Evolutionary conservation across 1,139 yeast species (phyloP), one percentile per base, ranked within the genome.

Genomic region (Candida dubliniensis): DNA sequence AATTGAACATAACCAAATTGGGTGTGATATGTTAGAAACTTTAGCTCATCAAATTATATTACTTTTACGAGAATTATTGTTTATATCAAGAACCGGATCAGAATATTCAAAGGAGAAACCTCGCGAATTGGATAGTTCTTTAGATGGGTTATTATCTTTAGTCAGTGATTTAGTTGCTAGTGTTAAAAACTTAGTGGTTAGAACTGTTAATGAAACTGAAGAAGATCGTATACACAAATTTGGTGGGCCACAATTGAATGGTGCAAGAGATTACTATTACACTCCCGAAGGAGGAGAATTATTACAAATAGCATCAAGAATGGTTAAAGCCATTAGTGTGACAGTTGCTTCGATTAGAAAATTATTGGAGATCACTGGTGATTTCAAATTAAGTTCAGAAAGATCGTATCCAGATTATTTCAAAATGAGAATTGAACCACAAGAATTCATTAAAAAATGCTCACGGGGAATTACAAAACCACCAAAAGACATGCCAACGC

Each of bases 361-460:
- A 50, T 62, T 67, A 43, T 66, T 65, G 34, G 77, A 79, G 23
- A 63, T 79, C 34, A 79, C 85, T 18, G 91, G 95, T 23, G 95
- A 88, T 58, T 87, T 87, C 62, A 80, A 79, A 55, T 67, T 89
- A 44, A 81, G 84, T 31, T 61, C 74, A 1, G 83, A 80, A 42
- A 71, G 95, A 52, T 74, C 82, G 27, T 88, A 87, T 57, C 88
- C 93, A 1, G 90, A 89, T 59, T 87, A 87, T 52, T 60, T 75
- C 8, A 63, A 62, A 34, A 77, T 82, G 66, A 71, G 74, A 48
- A 74, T 85, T 5, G 75, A 81, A n/a, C 83, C 90, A 0, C 76
- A 71, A 12, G 76, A 73, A n/a, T 85, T 86, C 57, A 76, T 85
- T 31, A 71, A 69, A 46, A 73, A 72, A 49, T 83, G 90, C 55